Percentiles rank a stretch among this genome's conserved stretches.
These are phyloP conservation scores for Penium margaritaceum DNA, from an alignment of 139 green algal genomes.

Conservation along the genomic window DNA sequence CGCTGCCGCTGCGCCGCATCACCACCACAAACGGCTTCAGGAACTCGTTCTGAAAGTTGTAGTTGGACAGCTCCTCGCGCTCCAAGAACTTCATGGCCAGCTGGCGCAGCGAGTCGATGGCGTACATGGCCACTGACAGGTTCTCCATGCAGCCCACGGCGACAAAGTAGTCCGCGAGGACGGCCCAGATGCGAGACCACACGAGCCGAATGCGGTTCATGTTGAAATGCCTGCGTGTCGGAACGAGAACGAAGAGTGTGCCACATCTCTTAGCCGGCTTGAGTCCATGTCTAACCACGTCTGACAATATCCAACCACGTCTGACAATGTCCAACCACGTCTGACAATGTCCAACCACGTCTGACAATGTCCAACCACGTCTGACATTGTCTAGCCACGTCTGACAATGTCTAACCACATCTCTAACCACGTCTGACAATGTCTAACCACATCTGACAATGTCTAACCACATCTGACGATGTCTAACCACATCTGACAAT, in stretches of 20 bases:
- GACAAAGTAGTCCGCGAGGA: conserved; percentile 90
- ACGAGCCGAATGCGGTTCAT: conserved; percentile 92
- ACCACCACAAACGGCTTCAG: conserved; percentile 93
- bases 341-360: no score
- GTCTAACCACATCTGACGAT: no score
- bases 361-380: no score
- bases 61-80: conserved; percentile 94
- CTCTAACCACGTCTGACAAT: no score
- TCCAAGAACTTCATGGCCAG: conserved; percentile 86
- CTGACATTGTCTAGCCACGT: no score
- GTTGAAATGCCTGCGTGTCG: conserved; percentile 76
- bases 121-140: conserved; percentile 79
- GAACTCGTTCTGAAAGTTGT: conserved; percentile 99
- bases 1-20: conserved; percentile 71
- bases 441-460: no score
- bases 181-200: conserved; percentile 87
- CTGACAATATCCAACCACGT: no score
- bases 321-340: no score
- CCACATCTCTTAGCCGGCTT: no score
- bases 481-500: no score
- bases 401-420: no score
- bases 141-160: conserved; percentile 65
- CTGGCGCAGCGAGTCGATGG: conserved; percentile 71
- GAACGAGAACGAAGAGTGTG: not conserved
- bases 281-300: no score